Evolutionary conservation across 345 rosid genomes (phyloP).

Genomic region (Mallotus nudiflorus): DNA sequence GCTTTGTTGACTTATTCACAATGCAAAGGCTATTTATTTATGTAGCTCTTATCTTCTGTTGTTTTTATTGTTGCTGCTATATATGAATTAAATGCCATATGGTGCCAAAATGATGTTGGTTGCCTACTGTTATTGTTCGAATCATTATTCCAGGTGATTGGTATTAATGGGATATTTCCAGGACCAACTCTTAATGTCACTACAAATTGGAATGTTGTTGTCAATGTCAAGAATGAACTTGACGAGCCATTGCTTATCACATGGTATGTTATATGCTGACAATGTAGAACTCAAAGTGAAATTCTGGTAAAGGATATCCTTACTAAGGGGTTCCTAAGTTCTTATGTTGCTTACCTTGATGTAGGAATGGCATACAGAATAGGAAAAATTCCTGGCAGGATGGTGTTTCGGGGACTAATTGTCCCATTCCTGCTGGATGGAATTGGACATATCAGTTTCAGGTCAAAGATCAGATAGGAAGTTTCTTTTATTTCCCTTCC

Average conservation of each 20-base stretch:
- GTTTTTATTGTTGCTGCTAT: background rate
- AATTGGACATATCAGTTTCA: constrained; percentile 39
- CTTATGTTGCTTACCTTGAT: constrained; percentile 11
- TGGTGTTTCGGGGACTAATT: constrained; percentile 39
- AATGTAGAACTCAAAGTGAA: background rate
- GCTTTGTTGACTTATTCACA: background rate
- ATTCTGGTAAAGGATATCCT: background rate
- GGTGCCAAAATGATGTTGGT: background rate
- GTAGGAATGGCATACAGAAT: constrained; percentile 34
- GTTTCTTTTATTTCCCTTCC: constrained; percentile 38
- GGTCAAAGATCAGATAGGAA: constrained; percentile 40
- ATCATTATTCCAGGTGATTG: constrained; percentile 28
- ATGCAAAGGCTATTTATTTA: background rate
- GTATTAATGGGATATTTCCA: constrained; percentile 32
- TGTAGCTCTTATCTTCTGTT: background rate
- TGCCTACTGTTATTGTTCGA: background rate
- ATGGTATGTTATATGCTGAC: constrained; percentile 45
- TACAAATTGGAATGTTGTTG: constrained; percentile 34
- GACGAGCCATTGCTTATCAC: constrained; percentile 49
- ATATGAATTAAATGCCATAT: background rate
- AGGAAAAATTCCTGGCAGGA: constrained; percentile 40
- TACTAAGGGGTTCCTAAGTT: no score
- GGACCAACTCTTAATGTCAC: constrained; percentile 36
- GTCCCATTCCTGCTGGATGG: constrained; percentile 41
- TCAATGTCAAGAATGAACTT: constrained; percentile 36